Base-by-base conservation (phyloP, 306 rosid genomes). In the apple (Malus domestica) region DNA sequence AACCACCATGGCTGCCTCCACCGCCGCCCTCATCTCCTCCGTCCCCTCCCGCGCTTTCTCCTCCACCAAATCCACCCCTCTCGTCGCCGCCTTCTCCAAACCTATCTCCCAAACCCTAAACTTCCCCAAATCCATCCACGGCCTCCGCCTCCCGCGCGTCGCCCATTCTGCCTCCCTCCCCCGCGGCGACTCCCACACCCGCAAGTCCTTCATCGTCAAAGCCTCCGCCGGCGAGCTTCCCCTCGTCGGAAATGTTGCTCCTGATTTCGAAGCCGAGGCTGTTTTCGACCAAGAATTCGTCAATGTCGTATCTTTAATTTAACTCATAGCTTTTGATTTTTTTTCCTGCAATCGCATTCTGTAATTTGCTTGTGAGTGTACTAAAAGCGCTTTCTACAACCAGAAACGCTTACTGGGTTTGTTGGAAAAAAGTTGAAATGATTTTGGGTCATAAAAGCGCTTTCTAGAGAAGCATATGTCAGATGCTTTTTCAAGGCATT, bases 231-330 rank as follows among this genome's bases (percentile, higher is more conserved):
- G 46, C 52, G 93, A 85, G 46, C 86, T 86, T 75, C 93, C 97
- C 13, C 83, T 91, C 49, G 97, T 91, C 66, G 97, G 97, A 72
- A 91, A 91, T 74, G 46, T 44, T 22, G 96, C 95, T 20, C 96
- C 97, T 0, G 93, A 94, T 86, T 94, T 94, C 19, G 96, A 90
- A 83, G 98, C 96, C 1, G 98, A 91, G 87, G 98, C 96, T 72
- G 97, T 94, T 77, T 94, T 86, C 55, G 94, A 94, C 67, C 98
- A 91, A 87, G 94, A 94, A 74, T 94, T 94, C 80, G 84, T 94
- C 90, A 89, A 87, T 67, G 97, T 90, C 66, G 4, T 30, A 74
- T 74, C 27, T 68, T 23, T 13, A 3, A 14, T 1, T 16, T 49
- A 49, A 49, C 18, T 49, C 4, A 25, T 10, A 19, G 10, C 6